Percentiles rank a stretch among this genome's conserved stretches.
These are phyloP conservation scores for Puccinellia tenuiflora DNA, from an alignment of 176 grass and related monocot species.

Conservation along the genomic window DNA sequence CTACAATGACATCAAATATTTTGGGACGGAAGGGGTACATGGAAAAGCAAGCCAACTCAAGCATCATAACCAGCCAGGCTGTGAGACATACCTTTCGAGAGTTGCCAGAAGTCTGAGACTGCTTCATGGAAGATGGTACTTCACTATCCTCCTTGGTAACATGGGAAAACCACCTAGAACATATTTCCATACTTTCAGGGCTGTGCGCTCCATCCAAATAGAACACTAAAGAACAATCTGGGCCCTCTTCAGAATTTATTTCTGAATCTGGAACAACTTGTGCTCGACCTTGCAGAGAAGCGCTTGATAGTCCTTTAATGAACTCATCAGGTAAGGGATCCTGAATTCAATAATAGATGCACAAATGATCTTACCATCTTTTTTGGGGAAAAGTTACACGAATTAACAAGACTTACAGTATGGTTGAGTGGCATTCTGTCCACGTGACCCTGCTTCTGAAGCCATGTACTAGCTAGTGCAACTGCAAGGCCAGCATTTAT, in stretches of 20 bases:
- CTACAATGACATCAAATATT: too few relatives aligned
- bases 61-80: neutral
- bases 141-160: conserved; percentile 34
- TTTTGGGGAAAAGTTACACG: neutral
- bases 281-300: conserved; percentile 85
- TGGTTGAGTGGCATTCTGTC: conserved; percentile 32
- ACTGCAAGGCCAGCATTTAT: conserved; percentile 88
- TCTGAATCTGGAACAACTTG: conserved; percentile 67
- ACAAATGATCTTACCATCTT: neutral
- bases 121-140: conserved; percentile 25
- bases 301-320: conserved; percentile 56
- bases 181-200: conserved; percentile 95
- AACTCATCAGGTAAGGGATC: conserved; percentile 61
- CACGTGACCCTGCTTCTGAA: conserved; percentile 53
- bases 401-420: conserved; percentile 49
- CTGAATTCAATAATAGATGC: conserved; percentile 41
- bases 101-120: conserved; percentile 21
- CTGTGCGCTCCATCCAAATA: conserved; percentile 98
- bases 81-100: conserved; percentile 44
- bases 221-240: conserved; percentile 51
- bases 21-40: too few relatives aligned
- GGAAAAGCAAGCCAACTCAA: conserved; percentile 22
- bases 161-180: conserved; percentile 83
- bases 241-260: conserved; percentile 31
- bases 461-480: conserved; percentile 76